A percentile compares a stretch with the other conserved stretches of the same genome.
Evolutionary conservation across 1,284 basidiomycete species (phyloP).

Genomic region (Marasmius sp.): DNA sequence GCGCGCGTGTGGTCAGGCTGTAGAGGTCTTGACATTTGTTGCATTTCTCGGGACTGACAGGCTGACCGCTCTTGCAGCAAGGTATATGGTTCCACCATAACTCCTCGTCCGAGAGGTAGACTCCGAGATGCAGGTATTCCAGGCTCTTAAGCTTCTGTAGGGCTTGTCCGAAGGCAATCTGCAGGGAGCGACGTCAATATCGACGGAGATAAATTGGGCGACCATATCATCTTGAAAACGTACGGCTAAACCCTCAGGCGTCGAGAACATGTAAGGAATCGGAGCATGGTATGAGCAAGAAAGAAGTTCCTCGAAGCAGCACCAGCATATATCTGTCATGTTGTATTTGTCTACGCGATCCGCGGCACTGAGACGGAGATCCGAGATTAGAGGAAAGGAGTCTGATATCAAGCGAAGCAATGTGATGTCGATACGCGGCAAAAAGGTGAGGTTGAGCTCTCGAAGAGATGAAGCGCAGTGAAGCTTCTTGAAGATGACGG

Average conservation of each 20-base stretch:
- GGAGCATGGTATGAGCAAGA: constrained; percentile 59
- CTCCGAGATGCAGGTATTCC: constrained; percentile 54
- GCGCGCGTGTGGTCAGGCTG: constrained; percentile 29
- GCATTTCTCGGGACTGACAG: constrained; percentile 33
- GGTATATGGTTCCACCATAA: constrained; percentile 42
- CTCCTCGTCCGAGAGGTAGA: constrained; percentile 52
- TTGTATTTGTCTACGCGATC: constrained; percentile 46
- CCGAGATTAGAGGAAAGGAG: constrained; percentile 42
- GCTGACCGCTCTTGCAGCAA: constrained; percentile 25
- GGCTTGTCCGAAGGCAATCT: constrained; percentile 35
- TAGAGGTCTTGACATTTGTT: constrained; percentile 27
- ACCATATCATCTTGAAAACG: constrained; percentile 21
- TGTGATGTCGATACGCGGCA: constrained; percentile 53
- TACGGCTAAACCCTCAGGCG: constrained; percentile 48
- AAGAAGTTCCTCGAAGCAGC: constrained; percentile 61
- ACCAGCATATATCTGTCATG: constrained; percentile 49
- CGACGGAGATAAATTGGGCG: not conserved
- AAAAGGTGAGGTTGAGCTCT: constrained; percentile 45
- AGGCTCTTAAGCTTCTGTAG: constrained; percentile 44
- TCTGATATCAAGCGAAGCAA: constrained; percentile 47
- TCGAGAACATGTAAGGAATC: constrained; percentile 48
- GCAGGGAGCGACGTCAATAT: not conserved
- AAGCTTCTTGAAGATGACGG: constrained; percentile 29
- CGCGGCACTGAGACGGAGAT: constrained; percentile 54
- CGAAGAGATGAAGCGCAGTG: constrained; percentile 26